These are phyloP conservation scores for Murraya koenigii DNA, from an alignment of 345 rosid genomes.

Conservation along the genomic window DNA sequence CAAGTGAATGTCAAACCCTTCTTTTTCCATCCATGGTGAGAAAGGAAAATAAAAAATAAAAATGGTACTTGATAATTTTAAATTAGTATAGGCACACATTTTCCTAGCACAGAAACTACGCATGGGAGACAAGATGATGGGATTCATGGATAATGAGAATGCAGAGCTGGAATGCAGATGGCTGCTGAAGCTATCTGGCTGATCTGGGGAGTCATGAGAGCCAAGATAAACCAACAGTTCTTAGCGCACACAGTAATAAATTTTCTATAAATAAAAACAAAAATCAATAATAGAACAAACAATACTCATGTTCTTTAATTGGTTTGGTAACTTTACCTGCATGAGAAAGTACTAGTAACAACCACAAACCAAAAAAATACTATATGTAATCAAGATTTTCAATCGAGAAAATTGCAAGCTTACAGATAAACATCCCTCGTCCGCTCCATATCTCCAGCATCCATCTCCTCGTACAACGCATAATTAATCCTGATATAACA, in stretches of 20 bases:
- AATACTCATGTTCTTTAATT: neutral
- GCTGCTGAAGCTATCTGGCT: conserved; percentile 33
- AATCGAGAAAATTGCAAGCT: neutral
- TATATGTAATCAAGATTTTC: neutral
- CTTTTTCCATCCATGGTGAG: neutral
- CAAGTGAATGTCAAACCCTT: conserved; percentile 18
- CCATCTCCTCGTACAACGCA: conserved; percentile 83
- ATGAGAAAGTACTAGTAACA: neutral
- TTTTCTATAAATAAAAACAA: neutral
- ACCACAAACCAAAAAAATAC: neutral
- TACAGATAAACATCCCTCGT: conserved; percentile 75
- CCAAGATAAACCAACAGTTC: neutral
- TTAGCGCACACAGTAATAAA: no score
- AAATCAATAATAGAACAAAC: neutral
- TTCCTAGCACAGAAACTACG: neutral
- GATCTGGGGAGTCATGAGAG: neutral
- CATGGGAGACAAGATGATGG: conserved; percentile 27
- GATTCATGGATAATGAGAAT: conserved; percentile 19
- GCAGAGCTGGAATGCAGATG: conserved; percentile 50
- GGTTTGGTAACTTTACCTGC: neutral
- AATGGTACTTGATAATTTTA: neutral
- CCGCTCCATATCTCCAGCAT: conserved; percentile 68
- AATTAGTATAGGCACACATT: neutral
- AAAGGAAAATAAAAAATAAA: neutral
- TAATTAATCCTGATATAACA: conserved; percentile 64